Evolutionary conservation across 371 early-diverging fungal species (phyloP), one percentile per base, ranked within the genome.

Genomic region (Mucor plumbeus): DNA sequence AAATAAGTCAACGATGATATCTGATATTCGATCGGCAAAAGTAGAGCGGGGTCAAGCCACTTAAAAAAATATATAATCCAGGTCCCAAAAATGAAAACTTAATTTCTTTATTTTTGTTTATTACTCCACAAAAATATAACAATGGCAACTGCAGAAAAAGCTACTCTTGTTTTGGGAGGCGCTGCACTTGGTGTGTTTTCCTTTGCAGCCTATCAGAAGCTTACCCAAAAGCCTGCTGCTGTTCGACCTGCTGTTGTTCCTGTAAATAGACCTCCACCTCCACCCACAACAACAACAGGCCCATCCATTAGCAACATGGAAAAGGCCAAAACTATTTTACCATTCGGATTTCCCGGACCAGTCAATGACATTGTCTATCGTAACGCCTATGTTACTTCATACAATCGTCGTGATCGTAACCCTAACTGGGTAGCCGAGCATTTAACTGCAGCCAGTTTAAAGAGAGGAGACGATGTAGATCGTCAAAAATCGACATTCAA

Each of bases 361-460:
- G 79, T 91, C 39, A 81, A 79, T 61, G 91, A 91, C 59, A 65
- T 85, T 33, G 67, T 89, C 2, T 75, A 83, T 59, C 81, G 88
- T 21, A 81, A 75, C 53, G 84, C 85, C 34, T 90, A 90, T 77
- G 85, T 88, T 0, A 79, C 78, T 6, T 88, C 88, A 0, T 90
- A 83, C 79, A 89, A 94, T 80, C 89, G 95, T 38, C 86, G 87
- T 56, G 81, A 91, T 65, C 89, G 92, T 60, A 93, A 94, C 70
- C 95, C 95, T 17, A 91, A 91, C 78, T 95, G 94, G 94, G 91
- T 91, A 0, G 89, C 90, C 10, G 92, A 95, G 75, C 94, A 94
- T 71, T 72, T 95, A 59, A 95, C 93, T 9, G 77, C 76, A 9
- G 88, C 79, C 5, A 85, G 85, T 13, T 72, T 94, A 17, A 72